Percentiles rank a stretch among this genome's conserved stretches.
phyloP scores from a whole-genome alignment of 257 asterid species.

The Solanum stenotomum region DNA sequence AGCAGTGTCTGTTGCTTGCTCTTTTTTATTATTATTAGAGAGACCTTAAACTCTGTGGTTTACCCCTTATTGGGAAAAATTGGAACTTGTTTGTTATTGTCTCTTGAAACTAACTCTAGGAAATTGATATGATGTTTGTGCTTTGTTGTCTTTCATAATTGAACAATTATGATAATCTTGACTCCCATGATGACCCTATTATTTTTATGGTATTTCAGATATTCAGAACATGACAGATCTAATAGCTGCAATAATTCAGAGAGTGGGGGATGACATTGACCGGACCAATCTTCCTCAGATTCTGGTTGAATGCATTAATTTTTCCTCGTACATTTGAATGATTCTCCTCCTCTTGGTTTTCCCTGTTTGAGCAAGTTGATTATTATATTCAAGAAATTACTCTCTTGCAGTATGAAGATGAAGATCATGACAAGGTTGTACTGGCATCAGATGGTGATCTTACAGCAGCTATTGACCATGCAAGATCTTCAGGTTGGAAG shows the following conservation, averaged over 20 bases:
- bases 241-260: slow-evolving; percentile 76
- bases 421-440: slow-evolving; percentile 76
- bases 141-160: neutral
- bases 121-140: neutral
- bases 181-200: neutral
- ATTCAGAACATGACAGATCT: slow-evolving; percentile 60
- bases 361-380: neutral
- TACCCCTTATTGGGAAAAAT: neutral
- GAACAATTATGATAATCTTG: neutral
- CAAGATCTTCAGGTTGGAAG: slow-evolving; percentile 90
- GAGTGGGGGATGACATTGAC: slow-evolving; percentile 88
- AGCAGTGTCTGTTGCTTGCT: neutral
- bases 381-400: neutral
- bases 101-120: neutral
- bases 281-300: slow-evolving; percentile 81
- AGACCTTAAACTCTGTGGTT: neutral
- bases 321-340: neutral
- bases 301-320: slow-evolving; percentile 32
- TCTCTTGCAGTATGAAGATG: slow-evolving; percentile 77
- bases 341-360: neutral
- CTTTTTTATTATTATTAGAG: neutral
- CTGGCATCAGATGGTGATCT: slow-evolving; percentile 94
- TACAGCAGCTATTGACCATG: slow-evolving; percentile 83
- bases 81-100: neutral
- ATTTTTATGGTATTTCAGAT: slow-evolving; percentile 29